Conservation (phyloP, 2,329 filamentous ascomycete species). For the Colletotrichum euphorbiae region DNA sequence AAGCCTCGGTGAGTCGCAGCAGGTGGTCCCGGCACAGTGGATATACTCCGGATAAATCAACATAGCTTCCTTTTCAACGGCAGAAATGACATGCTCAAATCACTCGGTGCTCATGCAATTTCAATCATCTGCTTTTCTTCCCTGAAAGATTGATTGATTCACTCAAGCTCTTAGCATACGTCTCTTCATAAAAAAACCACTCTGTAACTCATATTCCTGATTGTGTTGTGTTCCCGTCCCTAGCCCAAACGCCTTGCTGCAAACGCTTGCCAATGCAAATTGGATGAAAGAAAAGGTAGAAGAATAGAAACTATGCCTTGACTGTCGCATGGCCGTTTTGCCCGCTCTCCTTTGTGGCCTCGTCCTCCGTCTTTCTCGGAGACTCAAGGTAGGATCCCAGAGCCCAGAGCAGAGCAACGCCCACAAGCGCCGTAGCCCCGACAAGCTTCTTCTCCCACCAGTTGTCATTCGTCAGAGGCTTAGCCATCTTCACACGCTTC, state of each 20-base stretch:
- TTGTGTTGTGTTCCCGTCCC: conserved; percentile 1
- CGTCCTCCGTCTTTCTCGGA: conserved; percentile 33
- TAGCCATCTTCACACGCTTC: conserved; percentile 51
- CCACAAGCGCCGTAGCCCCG: conserved; percentile 71
- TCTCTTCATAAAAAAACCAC: too few species aligned
- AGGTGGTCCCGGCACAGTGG: not conserved
- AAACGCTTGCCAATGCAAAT: not conserved
- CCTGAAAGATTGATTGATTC: too few species aligned
- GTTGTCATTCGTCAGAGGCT: conserved; percentile 72
- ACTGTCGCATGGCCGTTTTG: conserved; percentile 17
- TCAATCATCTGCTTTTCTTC: too few species aligned
- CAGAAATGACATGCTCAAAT: too few species aligned
- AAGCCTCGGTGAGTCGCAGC: conserved; percentile 9
- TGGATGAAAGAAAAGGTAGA: not conserved
- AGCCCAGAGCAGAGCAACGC: conserved; percentile 70
- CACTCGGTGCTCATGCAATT: too few species aligned
- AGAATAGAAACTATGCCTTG: not conserved
- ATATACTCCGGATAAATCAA: conserved; percentile 27
- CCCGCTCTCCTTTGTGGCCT: not conserved
- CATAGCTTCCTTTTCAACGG: too few species aligned
- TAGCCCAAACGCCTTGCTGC: conserved; percentile 31
- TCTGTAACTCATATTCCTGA: too few species aligned
- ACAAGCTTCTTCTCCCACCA: conserved; percentile 75
- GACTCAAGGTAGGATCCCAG: conserved; percentile 64
- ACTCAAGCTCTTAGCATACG: too few species aligned